These are phyloP conservation scores for Primulina huaijiensis DNA, from an alignment of 257 asterid species.

Conservation along the genomic window DNA sequence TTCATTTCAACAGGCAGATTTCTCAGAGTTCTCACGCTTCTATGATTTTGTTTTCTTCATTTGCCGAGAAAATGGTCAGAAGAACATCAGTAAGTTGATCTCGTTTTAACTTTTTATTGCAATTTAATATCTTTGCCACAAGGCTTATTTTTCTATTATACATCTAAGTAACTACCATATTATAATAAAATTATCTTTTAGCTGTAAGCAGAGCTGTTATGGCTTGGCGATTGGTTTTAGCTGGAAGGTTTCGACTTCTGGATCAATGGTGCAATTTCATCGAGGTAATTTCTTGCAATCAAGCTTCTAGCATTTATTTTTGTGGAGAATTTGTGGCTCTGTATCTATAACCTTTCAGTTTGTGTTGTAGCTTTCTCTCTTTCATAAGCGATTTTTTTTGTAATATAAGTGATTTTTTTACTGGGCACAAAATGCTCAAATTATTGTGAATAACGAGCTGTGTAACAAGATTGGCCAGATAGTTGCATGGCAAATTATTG, in stretches of 20 bases:
- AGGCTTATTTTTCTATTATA: background rate
- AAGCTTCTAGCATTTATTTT: slow-evolving; percentile 11
- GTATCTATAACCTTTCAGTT: background rate
- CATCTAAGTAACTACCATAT: slow-evolving; percentile 15
- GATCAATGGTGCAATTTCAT: slow-evolving; percentile 87
- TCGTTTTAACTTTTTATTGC: slow-evolving; percentile 10
- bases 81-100: slow-evolving; percentile 69
- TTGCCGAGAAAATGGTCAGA: slow-evolving; percentile 95
- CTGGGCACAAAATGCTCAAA: background rate
- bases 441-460: background rate
- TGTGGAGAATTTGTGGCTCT: background rate
- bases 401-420: too few relatives aligned
- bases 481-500: background rate
- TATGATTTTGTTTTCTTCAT: slow-evolving; percentile 82
- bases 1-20: slow-evolving; percentile 56
- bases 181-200: slow-evolving; percentile 31
- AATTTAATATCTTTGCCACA: background rate
- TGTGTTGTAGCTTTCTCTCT: background rate
- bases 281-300: slow-evolving; percentile 53
- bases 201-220: slow-evolving; percentile 86
- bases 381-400: background rate
- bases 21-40: slow-evolving; percentile 73
- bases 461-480: background rate
- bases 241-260: slow-evolving; percentile 85
- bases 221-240: slow-evolving; percentile 90